Base-by-base conservation (phyloP, 2,329 filamentous ascomycete species). In the Monosporascus sp. region DNA sequence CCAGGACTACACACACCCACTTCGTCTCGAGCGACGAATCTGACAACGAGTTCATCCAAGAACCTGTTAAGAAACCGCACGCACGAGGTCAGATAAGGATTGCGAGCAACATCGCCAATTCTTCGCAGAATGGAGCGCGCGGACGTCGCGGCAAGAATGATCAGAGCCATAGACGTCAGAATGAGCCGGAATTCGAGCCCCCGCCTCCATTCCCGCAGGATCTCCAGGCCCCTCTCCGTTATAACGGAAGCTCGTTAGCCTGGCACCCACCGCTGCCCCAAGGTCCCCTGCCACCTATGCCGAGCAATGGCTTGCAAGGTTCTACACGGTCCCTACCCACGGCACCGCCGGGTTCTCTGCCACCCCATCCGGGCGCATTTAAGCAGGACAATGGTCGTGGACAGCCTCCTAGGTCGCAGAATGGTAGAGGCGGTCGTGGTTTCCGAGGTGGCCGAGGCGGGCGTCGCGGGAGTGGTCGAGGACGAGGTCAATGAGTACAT, bases 21-120 rank as follows among this genome's bases (percentile, higher is more conserved):
- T 69, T 65, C 37, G 54, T 65, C 51, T 69, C 66, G 15, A 65
- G 62, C 45, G 67, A 69, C 24, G 66, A 69, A 24, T 69, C 67
- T 7, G 67, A 68, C 14, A 64, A 67, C 27, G 65, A 66, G 9
- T 58, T 68, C 45, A 57, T 69, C 31, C 62, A 66, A 7, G 55
- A 60, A 17, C 64, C 64, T 24, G 24, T 67, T 45, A 52, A 52
- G 25, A 65, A 60, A 46, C 43, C 54, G 11, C 53, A 52, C 22
- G 20, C 50, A 20, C 62, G 62, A 18, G 56, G 58, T 18, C 57
- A 58, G 14, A 69, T 68, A 37, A 58, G 57, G 31, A 65, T 69
- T 44, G 58, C 65, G 2, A 65, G 55, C 48, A 67, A 65, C 37
- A 66, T 67, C 48, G 54, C 61, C 31, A 35, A 35, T 35, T 5